Percentiles rank a stretch among this genome's conserved stretches.
phyloP scores from a whole-genome alignment of 306 rosid species.

The Nissolia schottii region DNA sequence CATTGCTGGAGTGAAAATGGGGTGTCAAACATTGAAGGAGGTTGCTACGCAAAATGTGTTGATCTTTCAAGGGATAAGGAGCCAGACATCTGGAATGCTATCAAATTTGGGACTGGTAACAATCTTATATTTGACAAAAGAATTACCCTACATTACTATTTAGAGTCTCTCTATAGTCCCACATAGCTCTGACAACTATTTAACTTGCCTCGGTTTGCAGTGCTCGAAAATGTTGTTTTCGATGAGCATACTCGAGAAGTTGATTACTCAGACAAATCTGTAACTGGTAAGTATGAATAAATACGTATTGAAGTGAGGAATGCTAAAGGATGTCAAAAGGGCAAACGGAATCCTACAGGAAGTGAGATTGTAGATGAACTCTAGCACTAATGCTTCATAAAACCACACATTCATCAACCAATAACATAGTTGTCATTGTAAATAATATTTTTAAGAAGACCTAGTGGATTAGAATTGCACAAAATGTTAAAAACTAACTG shows the following conservation, averaged over 20 bases:
- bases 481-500: background rate
- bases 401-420: background rate
- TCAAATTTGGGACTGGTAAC: constrained; percentile 77
- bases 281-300: constrained; percentile 49
- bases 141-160: background rate
- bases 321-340: background rate
- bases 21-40: constrained; percentile 85
- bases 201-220: constrained; percentile 36
- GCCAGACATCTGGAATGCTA: constrained; percentile 80
- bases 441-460: background rate
- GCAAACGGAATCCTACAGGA: background rate
- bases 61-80: constrained; percentile 72
- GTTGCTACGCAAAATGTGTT: constrained; percentile 82
- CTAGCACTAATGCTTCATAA: background rate
- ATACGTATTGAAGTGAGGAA: background rate
- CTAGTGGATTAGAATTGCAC: background rate
- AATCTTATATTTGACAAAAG: background rate
- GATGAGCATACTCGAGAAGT: constrained; percentile 77
- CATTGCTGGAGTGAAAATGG: constrained; percentile 84
- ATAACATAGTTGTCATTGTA: background rate
- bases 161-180: background rate
- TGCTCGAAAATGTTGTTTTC: constrained; percentile 71
- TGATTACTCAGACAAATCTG: constrained; percentile 63
- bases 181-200: background rate
- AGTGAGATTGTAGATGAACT: constrained; percentile 3